Evolutionary conservation across 2,329 filamentous ascomycete species (phyloP).

Genomic region (Chaetomiaceae sp.): DNA sequence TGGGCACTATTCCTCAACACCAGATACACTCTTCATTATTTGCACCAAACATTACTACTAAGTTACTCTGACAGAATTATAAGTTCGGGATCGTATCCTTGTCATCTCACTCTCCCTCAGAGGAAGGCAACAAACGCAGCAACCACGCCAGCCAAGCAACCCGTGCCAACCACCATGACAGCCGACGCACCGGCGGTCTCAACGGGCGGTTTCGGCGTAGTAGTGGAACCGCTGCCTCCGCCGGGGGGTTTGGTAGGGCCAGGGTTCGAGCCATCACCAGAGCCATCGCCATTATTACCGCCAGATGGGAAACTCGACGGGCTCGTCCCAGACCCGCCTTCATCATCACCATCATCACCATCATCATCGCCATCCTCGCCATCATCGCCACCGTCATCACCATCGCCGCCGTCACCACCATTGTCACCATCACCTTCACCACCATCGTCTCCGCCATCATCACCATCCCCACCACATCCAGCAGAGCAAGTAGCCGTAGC

Average conservation of each 20-base stretch:
- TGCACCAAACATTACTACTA: too few species aligned
- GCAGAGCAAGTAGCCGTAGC: not conserved
- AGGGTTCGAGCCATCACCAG: not conserved
- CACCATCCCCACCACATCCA: not conserved
- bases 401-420: not conserved
- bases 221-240: not conserved
- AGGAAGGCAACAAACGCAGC: slow-evolving; percentile 1
- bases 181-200: not conserved
- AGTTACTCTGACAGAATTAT: too few species aligned
- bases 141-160: not conserved
- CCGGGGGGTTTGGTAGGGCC: not conserved
- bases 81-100: too few species aligned
- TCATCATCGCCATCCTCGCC: not conserved
- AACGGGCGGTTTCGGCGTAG: not conserved
- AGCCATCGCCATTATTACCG: not conserved
- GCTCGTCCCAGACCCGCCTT: not conserved
- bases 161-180: not conserved
- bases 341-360: not conserved
- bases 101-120: too few species aligned
- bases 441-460: not conserved
- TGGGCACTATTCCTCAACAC: too few species aligned
- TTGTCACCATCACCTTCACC: not conserved
- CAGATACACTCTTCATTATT: too few species aligned
- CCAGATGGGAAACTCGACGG: not conserved
- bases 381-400: too few species aligned